Percentiles rank a stretch among this genome's conserved stretches.
phyloP scores from a whole-genome alignment of 83 land plant species.

The Thuja plicata region DNA sequence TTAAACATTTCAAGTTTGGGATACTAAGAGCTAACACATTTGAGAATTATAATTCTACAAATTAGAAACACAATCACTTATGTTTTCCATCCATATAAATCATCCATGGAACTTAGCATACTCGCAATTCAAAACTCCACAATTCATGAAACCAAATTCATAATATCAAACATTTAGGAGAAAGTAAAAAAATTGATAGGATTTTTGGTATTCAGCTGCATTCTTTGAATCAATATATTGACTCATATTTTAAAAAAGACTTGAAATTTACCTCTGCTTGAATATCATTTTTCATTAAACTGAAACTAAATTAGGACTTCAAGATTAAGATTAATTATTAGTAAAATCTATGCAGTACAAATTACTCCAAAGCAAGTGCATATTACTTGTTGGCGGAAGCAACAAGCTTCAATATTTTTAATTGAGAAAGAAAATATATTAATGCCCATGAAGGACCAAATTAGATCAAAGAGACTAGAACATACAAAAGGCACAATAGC shows the following conservation, averaged over 20 bases:
- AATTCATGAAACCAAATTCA: not conserved
- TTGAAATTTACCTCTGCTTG: not conserved
- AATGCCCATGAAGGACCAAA: not conserved
- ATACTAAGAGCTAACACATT: not conserved
- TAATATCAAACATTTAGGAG: not conserved
- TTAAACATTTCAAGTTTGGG: not conserved
- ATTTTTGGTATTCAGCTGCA: too few relatives aligned
- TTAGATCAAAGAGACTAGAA: not conserved
- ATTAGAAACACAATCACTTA: not conserved
- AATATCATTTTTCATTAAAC: not conserved
- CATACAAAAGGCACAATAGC: not conserved
- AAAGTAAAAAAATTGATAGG: too few relatives aligned
- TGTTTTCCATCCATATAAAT: not conserved
- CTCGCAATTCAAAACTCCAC: not conserved
- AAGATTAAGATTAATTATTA: not conserved
- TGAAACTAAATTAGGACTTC: not conserved
- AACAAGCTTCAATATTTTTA: not conserved
- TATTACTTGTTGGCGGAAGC: not conserved
- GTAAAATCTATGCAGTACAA: not conserved
- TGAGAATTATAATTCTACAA: not conserved
- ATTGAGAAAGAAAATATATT: not conserved
- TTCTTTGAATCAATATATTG: too few relatives aligned
- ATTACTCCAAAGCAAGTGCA: not conserved
- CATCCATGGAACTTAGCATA: not conserved
- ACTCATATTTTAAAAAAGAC: not conserved